These are phyloP conservation scores for Phytophthora quininea DNA, from an alignment of 352 stramenopile species.

Conservation along the genomic window DNA sequence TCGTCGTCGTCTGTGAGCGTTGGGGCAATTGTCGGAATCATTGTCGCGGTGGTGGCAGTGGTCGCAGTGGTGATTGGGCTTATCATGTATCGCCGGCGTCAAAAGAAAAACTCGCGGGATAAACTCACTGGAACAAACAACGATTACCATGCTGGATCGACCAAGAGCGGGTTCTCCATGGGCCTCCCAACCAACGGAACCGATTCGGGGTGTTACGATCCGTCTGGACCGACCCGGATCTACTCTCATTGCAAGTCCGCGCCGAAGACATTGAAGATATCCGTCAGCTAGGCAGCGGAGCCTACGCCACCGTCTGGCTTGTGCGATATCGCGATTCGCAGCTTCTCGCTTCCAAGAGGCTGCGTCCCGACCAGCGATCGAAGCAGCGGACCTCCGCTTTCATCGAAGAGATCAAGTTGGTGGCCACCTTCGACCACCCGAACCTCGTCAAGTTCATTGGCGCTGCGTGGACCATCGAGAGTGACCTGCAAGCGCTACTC, in stretches of 20 bases:
- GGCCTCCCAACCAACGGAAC: conserved; percentile 11
- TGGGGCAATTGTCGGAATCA: conserved; percentile 26
- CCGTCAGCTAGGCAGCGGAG: conserved; percentile 28
- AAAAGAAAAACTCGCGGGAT: conserved; percentile 3
- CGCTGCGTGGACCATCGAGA: conserved; percentile 49
- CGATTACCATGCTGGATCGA: conserved; percentile 14
- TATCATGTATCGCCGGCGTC: conserved; percentile 22
- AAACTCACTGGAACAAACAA: conserved; percentile 18
- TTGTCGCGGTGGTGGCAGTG: conserved; percentile 22
- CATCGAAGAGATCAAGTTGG: conserved; percentile 51
- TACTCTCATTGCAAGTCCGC: conserved; percentile 32
- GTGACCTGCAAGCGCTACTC: conserved; percentile 47
- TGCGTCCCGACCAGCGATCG: conserved; percentile 23
- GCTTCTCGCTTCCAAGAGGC: conserved; percentile 36
- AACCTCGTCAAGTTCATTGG: conserved; percentile 51
- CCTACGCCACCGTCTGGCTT: conserved; percentile 37
- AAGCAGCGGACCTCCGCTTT: conserved; percentile 41
- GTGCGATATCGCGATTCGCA: conserved; percentile 30
- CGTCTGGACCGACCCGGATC: conserved; percentile 37
- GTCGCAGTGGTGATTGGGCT: conserved; percentile 20
- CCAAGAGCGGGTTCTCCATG: conserved; percentile 1
- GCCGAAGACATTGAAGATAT: conserved; percentile 33
- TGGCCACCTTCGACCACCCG: conserved; percentile 50
- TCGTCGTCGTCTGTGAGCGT: conserved; percentile 24
- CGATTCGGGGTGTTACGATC: conserved; percentile 16